A percentile compares a stretch with the other conserved stretches of the same genome.
phyloP scores from a whole-genome alignment of 768 basidiomycete genomes.

The Mycena rosella region DNA sequence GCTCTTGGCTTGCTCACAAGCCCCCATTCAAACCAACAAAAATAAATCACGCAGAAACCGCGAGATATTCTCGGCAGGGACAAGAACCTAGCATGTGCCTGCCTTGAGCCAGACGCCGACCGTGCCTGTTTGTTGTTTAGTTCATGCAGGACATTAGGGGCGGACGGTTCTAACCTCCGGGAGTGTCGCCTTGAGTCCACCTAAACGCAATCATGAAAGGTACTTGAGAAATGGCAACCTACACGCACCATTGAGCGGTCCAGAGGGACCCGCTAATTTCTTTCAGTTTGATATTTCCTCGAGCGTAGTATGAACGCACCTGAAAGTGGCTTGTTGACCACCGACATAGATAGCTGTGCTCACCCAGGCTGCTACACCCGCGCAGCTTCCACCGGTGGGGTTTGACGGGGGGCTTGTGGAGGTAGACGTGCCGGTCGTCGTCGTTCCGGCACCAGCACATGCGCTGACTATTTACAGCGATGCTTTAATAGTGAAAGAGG shows the following conservation, averaged over 20 bases:
- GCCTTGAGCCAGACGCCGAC: constrained; percentile 69
- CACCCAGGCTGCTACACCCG: constrained; percentile 66
- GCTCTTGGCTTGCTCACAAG: too few species aligned
- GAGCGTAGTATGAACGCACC: constrained; percentile 49
- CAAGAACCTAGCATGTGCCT: constrained; percentile 58
- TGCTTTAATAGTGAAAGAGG: too few species aligned
- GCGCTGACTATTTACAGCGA: constrained; percentile 60
- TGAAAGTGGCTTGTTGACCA: constrained; percentile 64
- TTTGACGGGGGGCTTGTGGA: constrained; percentile 41
- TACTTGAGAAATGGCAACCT: not conserved
- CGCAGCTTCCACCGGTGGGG: constrained; percentile 54
- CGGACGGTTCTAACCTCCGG: constrained; percentile 55
- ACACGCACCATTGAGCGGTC: constrained; percentile 62
- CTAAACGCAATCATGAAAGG: constrained; percentile 7
- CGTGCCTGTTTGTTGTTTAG: constrained; percentile 51
- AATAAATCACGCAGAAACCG: constrained; percentile 43
- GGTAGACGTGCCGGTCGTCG: constrained; percentile 14
- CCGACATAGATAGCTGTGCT: constrained; percentile 61
- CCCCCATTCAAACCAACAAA: too few species aligned
- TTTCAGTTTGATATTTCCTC: too few species aligned
- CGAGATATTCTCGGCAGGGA: constrained; percentile 41
- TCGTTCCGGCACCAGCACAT: constrained; percentile 52
- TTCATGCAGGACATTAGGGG: constrained; percentile 3
- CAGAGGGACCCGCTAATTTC: constrained; percentile 52
- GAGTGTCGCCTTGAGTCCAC: constrained; percentile 70